Conservation (phyloP, 2,329 filamentous ascomycete species). For the Xylariaceae sp. region DNA sequence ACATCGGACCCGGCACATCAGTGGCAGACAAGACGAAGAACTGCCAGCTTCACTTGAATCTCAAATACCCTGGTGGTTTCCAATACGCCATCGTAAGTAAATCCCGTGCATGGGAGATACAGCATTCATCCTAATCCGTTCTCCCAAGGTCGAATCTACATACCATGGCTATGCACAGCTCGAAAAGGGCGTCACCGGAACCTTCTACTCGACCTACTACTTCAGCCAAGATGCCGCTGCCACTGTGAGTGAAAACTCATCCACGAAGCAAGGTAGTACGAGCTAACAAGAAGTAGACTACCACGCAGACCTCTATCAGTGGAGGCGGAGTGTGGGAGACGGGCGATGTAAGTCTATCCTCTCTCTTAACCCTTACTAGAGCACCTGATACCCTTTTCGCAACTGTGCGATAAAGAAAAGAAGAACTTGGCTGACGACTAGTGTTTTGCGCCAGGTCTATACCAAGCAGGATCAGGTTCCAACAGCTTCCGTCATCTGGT, state of each 20-base stretch:
- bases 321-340: conserved; percentile 50
- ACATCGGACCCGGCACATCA: conserved; percentile 50
- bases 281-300: conserved; percentile 40
- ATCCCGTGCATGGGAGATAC: not conserved
- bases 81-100: conserved; percentile 48
- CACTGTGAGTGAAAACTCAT: conserved; percentile 38
- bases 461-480: conserved; percentile 53
- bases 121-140: not conserved
- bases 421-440: conserved; percentile 5
- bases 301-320: conserved; percentile 50
- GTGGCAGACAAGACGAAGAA: conserved; percentile 50
- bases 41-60: conserved; percentile 54
- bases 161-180: conserved; percentile 56
- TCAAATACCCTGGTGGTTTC: conserved; percentile 54
- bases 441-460: conserved; percentile 46
- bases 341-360: conserved; percentile 37
- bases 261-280: not conserved
- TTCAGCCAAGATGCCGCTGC: conserved; percentile 52
- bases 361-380: not conserved
- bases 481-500: conserved; percentile 52
- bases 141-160: conserved; percentile 47
- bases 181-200: conserved; percentile 51
- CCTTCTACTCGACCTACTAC: conserved; percentile 55
- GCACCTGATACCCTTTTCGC: not conserved
- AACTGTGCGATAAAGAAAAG: not conserved